These are phyloP conservation scores for Rhizopus sp. DNA, from an alignment of 371 early-diverging fungal species.

Conservation along the genomic window DNA sequence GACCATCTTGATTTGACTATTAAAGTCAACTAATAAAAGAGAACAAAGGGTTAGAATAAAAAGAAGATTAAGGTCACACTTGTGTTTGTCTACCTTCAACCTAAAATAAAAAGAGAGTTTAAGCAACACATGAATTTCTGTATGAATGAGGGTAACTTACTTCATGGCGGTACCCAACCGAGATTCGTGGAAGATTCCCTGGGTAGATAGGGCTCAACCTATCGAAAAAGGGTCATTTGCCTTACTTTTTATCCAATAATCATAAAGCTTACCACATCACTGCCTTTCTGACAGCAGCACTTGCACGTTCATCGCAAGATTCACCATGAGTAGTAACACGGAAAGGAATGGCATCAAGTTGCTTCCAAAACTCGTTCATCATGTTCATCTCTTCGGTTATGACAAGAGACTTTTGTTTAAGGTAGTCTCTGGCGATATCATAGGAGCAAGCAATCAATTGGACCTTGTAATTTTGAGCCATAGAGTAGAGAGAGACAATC, in stretches of 20 bases:
- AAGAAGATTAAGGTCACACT: constrained; percentile 3
- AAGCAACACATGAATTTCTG: neutral
- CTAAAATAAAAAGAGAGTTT: constrained; percentile 20
- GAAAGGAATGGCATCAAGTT: constrained; percentile 76
- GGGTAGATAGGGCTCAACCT: constrained; percentile 70
- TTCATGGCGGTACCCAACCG: constrained; percentile 70
- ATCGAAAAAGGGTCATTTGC: neutral
- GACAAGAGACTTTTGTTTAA: constrained; percentile 25
- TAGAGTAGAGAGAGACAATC: constrained; percentile 44
- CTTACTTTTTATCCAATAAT: neutral
- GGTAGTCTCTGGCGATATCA: constrained; percentile 26
- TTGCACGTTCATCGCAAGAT: constrained; percentile 71
- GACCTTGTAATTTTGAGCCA: constrained; percentile 57
- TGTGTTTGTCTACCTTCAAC: constrained; percentile 41
- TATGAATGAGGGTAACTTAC: constrained; percentile 33
- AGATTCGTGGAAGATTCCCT: constrained; percentile 72
- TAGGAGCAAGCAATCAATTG: constrained; percentile 50
- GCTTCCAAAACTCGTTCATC: constrained; percentile 70
- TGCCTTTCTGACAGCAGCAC: constrained; percentile 71
- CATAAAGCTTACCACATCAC: constrained; percentile 55
- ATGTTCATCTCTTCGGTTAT: constrained; percentile 29
- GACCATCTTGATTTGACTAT: constrained; percentile 61
- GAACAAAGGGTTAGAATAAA: constrained; percentile 2
- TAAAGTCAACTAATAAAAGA: constrained; percentile 64
- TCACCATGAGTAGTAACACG: constrained; percentile 58